Base-by-base conservation (phyloP, 2,329 filamentous ascomycete species). In the Pseudocercospora cruenta region DNA sequence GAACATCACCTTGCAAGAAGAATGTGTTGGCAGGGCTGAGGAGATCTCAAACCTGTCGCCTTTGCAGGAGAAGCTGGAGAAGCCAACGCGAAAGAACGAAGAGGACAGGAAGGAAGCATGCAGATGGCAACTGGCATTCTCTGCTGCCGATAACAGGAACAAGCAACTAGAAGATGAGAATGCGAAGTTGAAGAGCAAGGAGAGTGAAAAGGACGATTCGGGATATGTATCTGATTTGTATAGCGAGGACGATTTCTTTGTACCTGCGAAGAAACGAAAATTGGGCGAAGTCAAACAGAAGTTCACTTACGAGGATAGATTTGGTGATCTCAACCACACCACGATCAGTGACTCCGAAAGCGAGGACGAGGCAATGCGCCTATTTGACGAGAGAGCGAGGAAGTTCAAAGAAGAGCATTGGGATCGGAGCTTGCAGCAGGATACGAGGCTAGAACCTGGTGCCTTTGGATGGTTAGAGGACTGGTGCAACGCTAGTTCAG, bases 401-500 rank as follows among this genome's bases (percentile, higher is more conserved):
- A n/a, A 39, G 14, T 5, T 5, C 2, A 39, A 9, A n/a, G 36
- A 39, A 4, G 16, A 39, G 14, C 14, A 39, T 39, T 49, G 45
- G 45, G 45, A 49, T 49, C 45, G n/a, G 19, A 49, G 24, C 45
- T 21, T 49, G 8, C 45, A 58, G 5, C n/a, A 12, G 5, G 43
- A 62, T 9, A 62, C 59, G 19, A 43, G 59, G 10, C 26, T 62
- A 1, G 31, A 53, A 7, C 21, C 24, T 16, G 59, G 31, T 19
- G 26, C 45, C 3, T 62, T 62, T 16, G 59, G 51, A 5, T 53
- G 59, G 59, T 19, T 62, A 14, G 16, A 33, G 4, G 59, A 51
- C 4, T 62, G 59, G 59, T 62, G 59, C 47, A 19, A 51, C 16
- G 21, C 33, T 6, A 62, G 54, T 22, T 3, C 19, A n/a, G 45